Evolutionary conservation across 2,329 filamentous ascomycete species (phyloP).

Genomic region (Claviceps sp.): DNA sequence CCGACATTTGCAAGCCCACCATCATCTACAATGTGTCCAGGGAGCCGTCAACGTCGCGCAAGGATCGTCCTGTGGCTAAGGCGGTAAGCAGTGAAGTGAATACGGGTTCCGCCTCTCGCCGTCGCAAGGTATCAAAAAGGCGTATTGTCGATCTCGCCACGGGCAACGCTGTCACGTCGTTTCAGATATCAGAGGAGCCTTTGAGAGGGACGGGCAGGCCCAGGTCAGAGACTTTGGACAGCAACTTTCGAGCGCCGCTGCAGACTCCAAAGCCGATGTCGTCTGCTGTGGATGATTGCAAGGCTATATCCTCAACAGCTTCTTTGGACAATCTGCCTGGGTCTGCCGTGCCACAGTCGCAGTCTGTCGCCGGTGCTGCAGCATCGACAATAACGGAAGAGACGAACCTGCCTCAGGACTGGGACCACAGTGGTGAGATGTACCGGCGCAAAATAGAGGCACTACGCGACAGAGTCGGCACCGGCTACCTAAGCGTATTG

Average conservation of each 20-base stretch:
- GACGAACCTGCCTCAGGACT: constrained; percentile 34
- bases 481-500: constrained; percentile 73
- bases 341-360: not conserved
- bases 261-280: constrained; percentile 23
- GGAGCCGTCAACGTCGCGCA: constrained; percentile 41
- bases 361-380: not conserved
- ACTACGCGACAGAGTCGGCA: constrained; percentile 72
- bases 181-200: constrained; percentile 16
- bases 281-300: constrained; percentile 19
- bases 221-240: constrained; percentile 12
- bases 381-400: not conserved
- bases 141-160: constrained; percentile 53
- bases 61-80: constrained; percentile 41
- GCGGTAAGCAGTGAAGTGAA: constrained; percentile 44
- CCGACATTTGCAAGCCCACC: constrained; percentile 54
- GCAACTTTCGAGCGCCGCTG: constrained; percentile 33
- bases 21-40: constrained; percentile 39
- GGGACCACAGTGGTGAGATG: constrained; percentile 57
- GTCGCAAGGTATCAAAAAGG: constrained; percentile 45
- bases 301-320: constrained; percentile 9
- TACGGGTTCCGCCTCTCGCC: constrained; percentile 41
- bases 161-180: constrained; percentile 24
- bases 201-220: constrained; percentile 10
- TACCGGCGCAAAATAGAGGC: constrained; percentile 84
- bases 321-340: not conserved